phyloP scores from a whole-genome alignment of 2,329 filamentous ascomycete species.

The Fusarium clavum region DNA sequence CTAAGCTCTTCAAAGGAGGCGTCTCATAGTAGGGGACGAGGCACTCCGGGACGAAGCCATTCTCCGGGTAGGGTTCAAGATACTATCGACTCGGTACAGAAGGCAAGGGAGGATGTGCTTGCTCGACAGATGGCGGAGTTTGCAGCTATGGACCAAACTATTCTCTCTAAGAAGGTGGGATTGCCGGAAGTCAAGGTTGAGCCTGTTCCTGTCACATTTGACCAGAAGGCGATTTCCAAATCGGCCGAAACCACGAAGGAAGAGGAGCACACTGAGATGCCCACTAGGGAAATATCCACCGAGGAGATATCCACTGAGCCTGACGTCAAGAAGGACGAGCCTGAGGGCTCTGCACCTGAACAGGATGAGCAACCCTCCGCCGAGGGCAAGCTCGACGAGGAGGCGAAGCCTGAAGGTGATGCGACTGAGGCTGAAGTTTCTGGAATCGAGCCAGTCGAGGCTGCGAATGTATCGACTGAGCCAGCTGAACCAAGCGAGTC shows the following conservation, averaged over 20 bases:
- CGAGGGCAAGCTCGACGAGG: conserved; percentile 6
- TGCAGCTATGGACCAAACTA: conserved; percentile 72
- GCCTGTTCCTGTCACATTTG: conserved; percentile 61
- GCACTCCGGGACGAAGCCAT: conserved; percentile 53
- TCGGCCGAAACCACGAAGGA: conserved; percentile 43
- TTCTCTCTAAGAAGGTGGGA: conserved; percentile 66
- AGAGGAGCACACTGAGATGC: conserved; percentile 2
- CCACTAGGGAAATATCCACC: not conserved
- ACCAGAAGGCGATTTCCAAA: conserved; percentile 49
- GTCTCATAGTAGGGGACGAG: conserved; percentile 52
- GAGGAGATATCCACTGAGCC: not conserved
- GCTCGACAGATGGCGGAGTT: conserved; percentile 69
- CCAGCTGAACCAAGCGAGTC: not conserved
- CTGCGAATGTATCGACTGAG: not conserved
- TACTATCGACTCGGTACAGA: conserved; percentile 43
- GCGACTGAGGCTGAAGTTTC: conserved; percentile 5
- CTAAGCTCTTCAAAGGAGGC: conserved; percentile 59
- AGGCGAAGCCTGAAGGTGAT: not conserved
- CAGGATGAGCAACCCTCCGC: conserved; percentile 3
- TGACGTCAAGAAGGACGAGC: conserved; percentile 12
- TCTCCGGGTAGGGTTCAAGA: conserved; percentile 55
- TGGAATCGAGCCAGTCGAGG: not conserved
- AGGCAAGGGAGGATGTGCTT: conserved; percentile 51
- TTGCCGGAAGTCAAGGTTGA: conserved; percentile 57
- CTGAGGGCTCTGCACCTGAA: conserved; percentile 16